Conservation (phyloP, 768 basidiomycete genomes). For the Suillus hirtellus region DNA sequence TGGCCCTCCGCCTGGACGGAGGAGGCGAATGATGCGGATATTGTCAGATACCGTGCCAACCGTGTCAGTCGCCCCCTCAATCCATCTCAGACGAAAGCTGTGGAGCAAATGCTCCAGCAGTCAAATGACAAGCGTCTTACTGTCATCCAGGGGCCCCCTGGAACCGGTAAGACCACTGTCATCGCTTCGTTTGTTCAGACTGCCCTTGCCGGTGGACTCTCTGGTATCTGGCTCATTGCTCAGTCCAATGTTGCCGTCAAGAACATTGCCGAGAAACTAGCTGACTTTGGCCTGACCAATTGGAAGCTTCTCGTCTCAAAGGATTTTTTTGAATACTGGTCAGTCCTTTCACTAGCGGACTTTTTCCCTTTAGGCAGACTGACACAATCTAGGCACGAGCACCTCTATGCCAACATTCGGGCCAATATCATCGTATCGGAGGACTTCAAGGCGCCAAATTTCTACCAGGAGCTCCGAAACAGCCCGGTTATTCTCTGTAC, state of each 20-base stretch:
- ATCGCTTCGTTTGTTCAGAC: constrained; percentile 62
- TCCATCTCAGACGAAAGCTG: constrained; percentile 38
- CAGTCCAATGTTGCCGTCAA: constrained; percentile 88
- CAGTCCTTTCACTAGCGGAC: constrained; percentile 21
- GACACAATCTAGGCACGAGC: constrained; percentile 68
- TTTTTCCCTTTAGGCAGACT: constrained; percentile 12
- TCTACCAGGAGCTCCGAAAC: constrained; percentile 32
- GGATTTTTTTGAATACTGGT: constrained; percentile 71
- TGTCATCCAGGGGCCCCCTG: constrained; percentile 54
- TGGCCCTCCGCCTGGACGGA: constrained; percentile 40
- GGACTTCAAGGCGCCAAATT: constrained; percentile 28
- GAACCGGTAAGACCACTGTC: constrained; percentile 74
- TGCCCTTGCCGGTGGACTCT: constrained; percentile 39
- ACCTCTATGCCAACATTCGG: constrained; percentile 57
- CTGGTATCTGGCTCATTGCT: constrained; percentile 77
- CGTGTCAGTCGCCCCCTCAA: constrained; percentile 36
- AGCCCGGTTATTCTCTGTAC: constrained; percentile 73
- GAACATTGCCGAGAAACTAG: constrained; percentile 83
- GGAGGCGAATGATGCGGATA: constrained; percentile 18
- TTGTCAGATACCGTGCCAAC: constrained; percentile 18
- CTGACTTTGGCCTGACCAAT: constrained; percentile 46
- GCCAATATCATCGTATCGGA: constrained; percentile 53
- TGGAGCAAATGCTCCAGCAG: constrained; percentile 40
- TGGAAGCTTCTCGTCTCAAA: constrained; percentile 72
- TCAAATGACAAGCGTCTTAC: constrained; percentile 37